Evolutionary conservation across 306 rosid species (phyloP), one percentile per base, ranked within the genome.

Genomic region (Prunus mongolica): DNA sequence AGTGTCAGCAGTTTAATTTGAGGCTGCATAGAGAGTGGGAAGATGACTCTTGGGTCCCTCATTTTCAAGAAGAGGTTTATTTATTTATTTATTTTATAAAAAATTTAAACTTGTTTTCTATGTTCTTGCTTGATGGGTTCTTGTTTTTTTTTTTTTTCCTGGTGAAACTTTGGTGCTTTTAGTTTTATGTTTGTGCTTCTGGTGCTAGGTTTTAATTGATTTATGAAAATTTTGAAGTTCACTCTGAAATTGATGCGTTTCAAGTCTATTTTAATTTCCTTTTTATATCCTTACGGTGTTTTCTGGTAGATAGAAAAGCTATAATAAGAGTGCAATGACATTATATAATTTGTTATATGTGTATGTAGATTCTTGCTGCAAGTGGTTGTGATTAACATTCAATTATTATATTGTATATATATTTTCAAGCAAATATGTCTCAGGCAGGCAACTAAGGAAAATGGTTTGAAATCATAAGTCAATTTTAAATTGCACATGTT

Each of bases 1-100:
- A 20, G 51, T n/a, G 49, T 32, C 67, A 71, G n/a, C 82, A 78
- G 22, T 81, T 58, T 1, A 12, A 57, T 57, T 70, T 86, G 34
- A 77, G 84, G 27, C 51, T 78, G 71, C 90, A 78, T 47, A 81
- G 78, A 1, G 60, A 56, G 2, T 86, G 87, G 89, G 60, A 65
- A 8, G 28, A 34, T 50, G 85, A 85, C 4, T 38, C 65, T 55
- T 86, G 83, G 83, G 72, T 69, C 77, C 83, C 86, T 45, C 83
- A 77, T 65, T 46, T 87, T 15, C 74, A 41, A 63, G 38, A 51
- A 52, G 46, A 28, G 57, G 69, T 67, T 11, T 24, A 3, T 30
- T 24, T 41, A 5, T 25, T 6, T 3, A 22, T 56, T 5, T 1
- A 16, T 51, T n/a, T 47, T 19, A 20, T 13, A 20, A 8, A 12